Percentiles rank a stretch among this genome's conserved stretches.
Evolutionary conservation across 202 grass and related monocot species (phyloP).

Genomic region (Setaria italica): DNA sequence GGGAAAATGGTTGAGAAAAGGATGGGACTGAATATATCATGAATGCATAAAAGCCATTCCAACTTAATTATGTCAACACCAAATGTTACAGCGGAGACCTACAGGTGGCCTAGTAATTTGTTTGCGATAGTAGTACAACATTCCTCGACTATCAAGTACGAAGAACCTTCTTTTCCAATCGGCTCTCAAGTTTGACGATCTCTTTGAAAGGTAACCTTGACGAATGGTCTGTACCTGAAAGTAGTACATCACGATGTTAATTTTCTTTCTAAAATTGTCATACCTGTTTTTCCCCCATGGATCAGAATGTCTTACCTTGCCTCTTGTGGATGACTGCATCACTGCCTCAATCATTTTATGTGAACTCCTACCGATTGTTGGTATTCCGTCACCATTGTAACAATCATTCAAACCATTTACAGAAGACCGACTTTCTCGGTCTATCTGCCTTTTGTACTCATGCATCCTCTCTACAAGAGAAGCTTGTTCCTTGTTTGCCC

Average conservation of each 20-base stretch:
- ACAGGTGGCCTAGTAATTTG: conserved; percentile 70
- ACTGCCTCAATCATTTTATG: conserved; percentile 90
- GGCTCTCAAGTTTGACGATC: conserved; percentile 95
- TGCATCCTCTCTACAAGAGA: conserved; percentile 96
- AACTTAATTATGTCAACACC: conserved; percentile 33
- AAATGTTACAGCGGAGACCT: conserved; percentile 44
- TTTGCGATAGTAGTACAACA: conserved; percentile 97
- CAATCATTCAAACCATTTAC: conserved; percentile 68
- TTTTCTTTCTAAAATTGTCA: conserved; percentile 18
- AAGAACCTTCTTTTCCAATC: conserved; percentile 99
- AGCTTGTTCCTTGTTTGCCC: conserved; percentile 82
- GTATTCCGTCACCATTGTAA: conserved; percentile 78
- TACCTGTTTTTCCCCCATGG: conserved; percentile 25
- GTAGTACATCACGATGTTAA: conserved; percentile 26
- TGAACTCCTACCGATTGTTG: conserved; percentile 76
- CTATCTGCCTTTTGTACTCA: conserved; percentile 94
- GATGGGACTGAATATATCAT: conserved; percentile 14
- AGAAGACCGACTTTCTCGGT: conserved; percentile 75
- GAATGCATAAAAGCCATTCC: conserved; percentile 23
- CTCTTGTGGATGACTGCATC: conserved; percentile 85
- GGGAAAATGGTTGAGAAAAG: conserved; percentile 49
- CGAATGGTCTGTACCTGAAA: conserved; percentile 92
- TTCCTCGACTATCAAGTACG: conserved; percentile 98
- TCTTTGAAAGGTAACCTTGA: conserved; percentile 96
- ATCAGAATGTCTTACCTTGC: conserved; percentile 68